Conservation (phyloP, 2,329 filamentous ascomycete species). For the Colletotrichum limetticola region DNA sequence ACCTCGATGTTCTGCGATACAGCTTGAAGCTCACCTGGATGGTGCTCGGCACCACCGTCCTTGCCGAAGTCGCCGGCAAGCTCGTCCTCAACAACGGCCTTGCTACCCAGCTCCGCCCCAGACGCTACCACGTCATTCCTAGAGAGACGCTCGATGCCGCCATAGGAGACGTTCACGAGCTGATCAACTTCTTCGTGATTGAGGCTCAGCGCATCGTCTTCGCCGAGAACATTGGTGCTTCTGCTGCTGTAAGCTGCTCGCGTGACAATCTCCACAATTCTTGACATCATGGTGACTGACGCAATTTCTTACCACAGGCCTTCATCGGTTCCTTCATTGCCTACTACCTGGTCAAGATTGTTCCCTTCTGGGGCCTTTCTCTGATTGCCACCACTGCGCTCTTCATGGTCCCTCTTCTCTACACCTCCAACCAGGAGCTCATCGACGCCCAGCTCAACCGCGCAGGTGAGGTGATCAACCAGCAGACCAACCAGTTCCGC, state of each 20-base stretch:
- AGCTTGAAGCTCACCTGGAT: slow-evolving; percentile 74
- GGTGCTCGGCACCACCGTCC: slow-evolving; percentile 67
- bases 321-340: slow-evolving; percentile 71
- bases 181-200: slow-evolving; percentile 78
- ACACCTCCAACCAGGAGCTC: slow-evolving; percentile 75
- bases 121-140: slow-evolving; percentile 74
- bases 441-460: slow-evolving; percentile 73
- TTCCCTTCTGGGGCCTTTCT: slow-evolving; percentile 76
- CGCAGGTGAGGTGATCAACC: slow-evolving; percentile 66
- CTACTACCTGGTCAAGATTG: slow-evolving; percentile 75
- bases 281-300: slow-evolving; percentile 22
- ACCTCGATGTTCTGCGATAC: slow-evolving; percentile 74
- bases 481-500: slow-evolving; percentile 72
- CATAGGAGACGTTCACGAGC: slow-evolving; percentile 73
- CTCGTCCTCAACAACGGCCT: slow-evolving; percentile 69
- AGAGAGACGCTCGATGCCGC: slow-evolving; percentile 69
- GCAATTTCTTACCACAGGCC: slow-evolving; percentile 53
- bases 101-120: slow-evolving; percentile 73
- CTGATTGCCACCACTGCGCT: slow-evolving; percentile 67
- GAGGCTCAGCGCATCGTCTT: slow-evolving; percentile 76
- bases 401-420: slow-evolving; percentile 73
- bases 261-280: slow-evolving; percentile 24
- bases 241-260: slow-evolving; percentile 62
- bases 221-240: slow-evolving; percentile 72
- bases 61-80: slow-evolving; percentile 72